These are phyloP conservation scores for Fomitopsis pinicola DNA, from an alignment of 1,284 basidiomycete species.

Conservation along the genomic window DNA sequence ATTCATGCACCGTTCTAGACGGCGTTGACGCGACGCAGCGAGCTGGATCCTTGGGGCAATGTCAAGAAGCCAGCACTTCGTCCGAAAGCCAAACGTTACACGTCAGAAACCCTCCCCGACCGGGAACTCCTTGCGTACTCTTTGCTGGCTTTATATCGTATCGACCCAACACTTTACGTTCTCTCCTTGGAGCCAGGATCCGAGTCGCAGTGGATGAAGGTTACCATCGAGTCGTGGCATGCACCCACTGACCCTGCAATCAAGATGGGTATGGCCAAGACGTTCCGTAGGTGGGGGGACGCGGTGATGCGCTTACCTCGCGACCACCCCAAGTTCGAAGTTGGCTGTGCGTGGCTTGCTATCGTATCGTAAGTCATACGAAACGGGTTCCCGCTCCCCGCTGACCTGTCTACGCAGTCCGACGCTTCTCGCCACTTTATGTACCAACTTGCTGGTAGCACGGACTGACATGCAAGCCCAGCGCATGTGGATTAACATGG, in stretches of 20 bases:
- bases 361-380: slow-evolving; percentile 29
- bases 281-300: slow-evolving; percentile 44
- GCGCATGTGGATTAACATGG: slow-evolving; percentile 61
- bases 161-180: slow-evolving; percentile 49
- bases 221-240: slow-evolving; percentile 52
- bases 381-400: slow-evolving; percentile 7
- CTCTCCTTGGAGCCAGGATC: slow-evolving; percentile 29
- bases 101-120: slow-evolving; percentile 56
- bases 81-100: slow-evolving; percentile 56
- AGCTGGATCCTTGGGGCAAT: slow-evolving; percentile 54
- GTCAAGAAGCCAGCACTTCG: slow-evolving; percentile 48
- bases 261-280: slow-evolving; percentile 52
- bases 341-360: slow-evolving; percentile 27
- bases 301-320: slow-evolving; percentile 39
- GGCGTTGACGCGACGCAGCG: slow-evolving; percentile 46
- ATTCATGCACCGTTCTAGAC: slow-evolving; percentile 13
- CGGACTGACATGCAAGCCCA: slow-evolving; percentile 58
- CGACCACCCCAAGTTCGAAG: slow-evolving; percentile 31
- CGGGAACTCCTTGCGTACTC: slow-evolving; percentile 63
- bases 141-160: slow-evolving; percentile 64
- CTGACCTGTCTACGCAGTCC: slow-evolving; percentile 35
- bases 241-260: slow-evolving; percentile 58
- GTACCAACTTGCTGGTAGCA: slow-evolving; percentile 51
- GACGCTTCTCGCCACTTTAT: slow-evolving; percentile 49
- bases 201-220: slow-evolving; percentile 41